Evolutionary conservation across 2,329 filamentous ascomycete genomes (phyloP).

Genomic region (Botryosphaeria dothidea): DNA sequence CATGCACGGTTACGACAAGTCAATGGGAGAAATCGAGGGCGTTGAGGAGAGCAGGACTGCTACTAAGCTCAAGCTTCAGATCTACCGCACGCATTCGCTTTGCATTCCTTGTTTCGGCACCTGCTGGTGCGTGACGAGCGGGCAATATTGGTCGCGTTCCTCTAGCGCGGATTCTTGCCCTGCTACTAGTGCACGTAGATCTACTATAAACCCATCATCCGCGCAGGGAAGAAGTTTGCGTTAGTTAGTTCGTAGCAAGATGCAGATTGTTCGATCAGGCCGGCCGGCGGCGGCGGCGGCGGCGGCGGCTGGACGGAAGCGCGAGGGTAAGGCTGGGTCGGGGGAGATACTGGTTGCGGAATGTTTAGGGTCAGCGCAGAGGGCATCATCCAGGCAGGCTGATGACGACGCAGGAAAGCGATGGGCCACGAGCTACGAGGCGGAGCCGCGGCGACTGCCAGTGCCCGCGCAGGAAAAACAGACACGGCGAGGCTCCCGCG

Average conservation of each 20-base stretch:
- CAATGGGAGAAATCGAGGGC: neutral
- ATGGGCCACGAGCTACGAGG: neutral
- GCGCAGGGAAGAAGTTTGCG: neutral
- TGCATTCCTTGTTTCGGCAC: neutral
- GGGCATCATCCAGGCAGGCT: neutral
- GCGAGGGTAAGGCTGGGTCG: neutral
- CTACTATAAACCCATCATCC: conserved; percentile 4
- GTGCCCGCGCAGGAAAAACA: neutral
- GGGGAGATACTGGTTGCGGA: conserved; percentile 1
- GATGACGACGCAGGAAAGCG: neutral
- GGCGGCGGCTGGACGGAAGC: neutral
- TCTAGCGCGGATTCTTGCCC: neutral
- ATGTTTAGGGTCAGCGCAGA: neutral
- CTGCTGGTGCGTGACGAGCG: neutral
- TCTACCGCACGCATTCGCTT: neutral
- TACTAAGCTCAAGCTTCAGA: conserved; percentile 5
- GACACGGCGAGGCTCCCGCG: neutral
- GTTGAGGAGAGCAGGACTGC: neutral
- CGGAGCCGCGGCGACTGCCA: neutral
- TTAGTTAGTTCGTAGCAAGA: neutral
- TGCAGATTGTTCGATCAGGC: neutral
- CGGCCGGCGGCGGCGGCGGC: neutral
- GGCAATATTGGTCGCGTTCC: neutral
- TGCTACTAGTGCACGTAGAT: neutral
- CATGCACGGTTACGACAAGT: neutral